Base-by-base conservation (phyloP, 345 rosid species). In the Trapa incisa region DNA sequence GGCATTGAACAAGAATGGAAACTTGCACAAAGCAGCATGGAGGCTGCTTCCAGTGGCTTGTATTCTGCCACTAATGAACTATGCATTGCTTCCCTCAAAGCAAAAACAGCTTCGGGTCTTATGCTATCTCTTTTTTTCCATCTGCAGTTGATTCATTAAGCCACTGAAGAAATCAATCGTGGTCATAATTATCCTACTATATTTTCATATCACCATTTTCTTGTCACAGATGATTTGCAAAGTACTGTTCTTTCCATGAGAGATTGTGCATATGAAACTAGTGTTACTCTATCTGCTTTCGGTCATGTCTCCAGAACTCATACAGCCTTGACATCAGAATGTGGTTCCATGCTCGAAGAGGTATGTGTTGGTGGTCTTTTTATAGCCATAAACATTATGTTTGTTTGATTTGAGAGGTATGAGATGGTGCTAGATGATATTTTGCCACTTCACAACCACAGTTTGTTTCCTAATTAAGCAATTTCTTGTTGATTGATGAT, bases 331-430 rank as follows among this genome's bases (percentile, higher is more conserved):
- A 92, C 98, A 75, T 81, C 96, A 50, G 98, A 92, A 79, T 80
- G 95, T 75, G 95, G 96, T 74, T 87, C 92, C 74, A 89, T 92
- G 98, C 95, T 92, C 65, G 92, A 92, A 76, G 98, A 92, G 96
- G 98, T 91, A 68, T 66, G 33, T 58, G 37, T 38, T 8, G 32
- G 35, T 33, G 8, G 39, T 22, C 37, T 67, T 43, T 33, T 6
- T 37, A 47, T 16, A 3, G 39, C 57, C 47, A 16, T 17, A n/a
- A 47, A 65, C 16, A 29, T 33, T 64, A 39, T 17, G 7, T 7
- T 45, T 41, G 16, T 5, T 39, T 22, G 41, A 13, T 17, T 43
- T 17, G 7, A 8, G 29, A 45, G 45, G 47, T 17, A 65, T 32
- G 48, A 65, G 17, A 38, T 32, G 53, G 37, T 22, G 29, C 22